Percentiles rank a stretch among this genome's conserved stretches.
These are phyloP conservation scores for Sporisorium graminicola DNA, from an alignment of 1,284 basidiomycete species.

Conservation along the genomic window DNA sequence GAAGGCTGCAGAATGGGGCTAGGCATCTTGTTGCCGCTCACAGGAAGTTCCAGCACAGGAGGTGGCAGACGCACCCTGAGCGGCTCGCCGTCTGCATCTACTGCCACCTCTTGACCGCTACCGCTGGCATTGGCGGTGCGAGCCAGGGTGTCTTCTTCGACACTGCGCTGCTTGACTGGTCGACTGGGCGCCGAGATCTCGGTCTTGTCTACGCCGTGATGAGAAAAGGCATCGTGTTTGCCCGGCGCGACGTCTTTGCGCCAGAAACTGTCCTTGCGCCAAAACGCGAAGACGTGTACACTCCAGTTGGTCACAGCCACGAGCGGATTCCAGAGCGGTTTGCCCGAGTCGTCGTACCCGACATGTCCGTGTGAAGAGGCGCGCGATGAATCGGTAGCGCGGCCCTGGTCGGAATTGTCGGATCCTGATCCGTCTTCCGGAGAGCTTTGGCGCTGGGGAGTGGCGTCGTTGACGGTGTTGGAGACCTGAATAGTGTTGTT, in stretches of 20 bases:
- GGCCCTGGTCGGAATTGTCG: conserved; percentile 9
- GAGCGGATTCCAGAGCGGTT: conserved; percentile 58
- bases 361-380: conserved; percentile 31
- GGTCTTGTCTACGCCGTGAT: conserved; percentile 20
- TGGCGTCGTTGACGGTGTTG: background rate
- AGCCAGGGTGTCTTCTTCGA: conserved; percentile 22
- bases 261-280: conserved; percentile 61
- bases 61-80: conserved; percentile 32
- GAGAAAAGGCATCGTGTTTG: conserved; percentile 24
- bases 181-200: conserved; percentile 28
- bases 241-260: conserved; percentile 42
- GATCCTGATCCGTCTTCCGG: conserved; percentile 7
- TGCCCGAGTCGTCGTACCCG: conserved; percentile 26
- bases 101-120: background rate
- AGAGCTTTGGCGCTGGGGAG: background rate
- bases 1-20: conserved; percentile 17
- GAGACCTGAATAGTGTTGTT: conserved; percentile 35
- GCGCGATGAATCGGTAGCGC: background rate
- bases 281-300: conserved; percentile 47
- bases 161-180: conserved; percentile 27
- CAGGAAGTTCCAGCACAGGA: conserved; percentile 38
- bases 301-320: conserved; percentile 35
- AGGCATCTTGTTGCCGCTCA: conserved; percentile 3
- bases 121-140: conserved; percentile 5
- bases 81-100: conserved; percentile 24